A percentile compares a stretch with the other conserved stretches of the same genome.
Evolutionary conservation across 352 stramenopile species (phyloP).

Genomic region (Pythium volutum): DNA sequence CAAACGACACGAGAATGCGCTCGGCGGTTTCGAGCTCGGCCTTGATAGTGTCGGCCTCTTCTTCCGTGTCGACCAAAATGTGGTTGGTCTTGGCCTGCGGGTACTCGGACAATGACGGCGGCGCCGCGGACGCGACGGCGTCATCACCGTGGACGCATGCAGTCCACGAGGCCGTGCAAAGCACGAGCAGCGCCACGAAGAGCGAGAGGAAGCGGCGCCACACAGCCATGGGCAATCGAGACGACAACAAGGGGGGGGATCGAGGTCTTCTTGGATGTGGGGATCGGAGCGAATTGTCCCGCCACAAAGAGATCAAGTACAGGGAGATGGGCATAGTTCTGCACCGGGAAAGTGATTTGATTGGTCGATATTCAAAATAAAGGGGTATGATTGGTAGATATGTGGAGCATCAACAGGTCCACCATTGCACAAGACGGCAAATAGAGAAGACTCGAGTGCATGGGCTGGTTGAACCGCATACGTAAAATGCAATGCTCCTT

Average conservation of each 20-base stretch:
- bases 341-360: background rate
- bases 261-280: background rate
- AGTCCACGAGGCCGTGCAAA: slow-evolving; percentile 13
- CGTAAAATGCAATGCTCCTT: too few species aligned
- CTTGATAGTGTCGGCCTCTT: slow-evolving; percentile 27
- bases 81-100: slow-evolving; percentile 32
- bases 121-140: background rate
- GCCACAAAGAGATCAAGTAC: slow-evolving; percentile 2
- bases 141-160: slow-evolving; percentile 8
- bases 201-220: slow-evolving; percentile 19
- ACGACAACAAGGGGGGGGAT: background rate
- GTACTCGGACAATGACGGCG: background rate
- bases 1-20: slow-evolving; percentile 25
- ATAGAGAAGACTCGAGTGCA: background rate
- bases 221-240: slow-evolving; percentile 16
- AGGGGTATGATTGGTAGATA: slow-evolving; percentile 9
- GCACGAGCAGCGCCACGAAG: slow-evolving; percentile 20
- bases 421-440: slow-evolving; percentile 2
- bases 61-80: slow-evolving; percentile 35
- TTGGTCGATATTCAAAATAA: background rate
- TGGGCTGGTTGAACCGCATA: too few species aligned
- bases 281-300: slow-evolving; percentile 1
- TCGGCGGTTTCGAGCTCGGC: slow-evolving; percentile 20
- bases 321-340: slow-evolving; percentile 10
- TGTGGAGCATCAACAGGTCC: background rate